phyloP scores from a whole-genome alignment of 345 rosid species.

The Rhizophora mangle region DNA sequence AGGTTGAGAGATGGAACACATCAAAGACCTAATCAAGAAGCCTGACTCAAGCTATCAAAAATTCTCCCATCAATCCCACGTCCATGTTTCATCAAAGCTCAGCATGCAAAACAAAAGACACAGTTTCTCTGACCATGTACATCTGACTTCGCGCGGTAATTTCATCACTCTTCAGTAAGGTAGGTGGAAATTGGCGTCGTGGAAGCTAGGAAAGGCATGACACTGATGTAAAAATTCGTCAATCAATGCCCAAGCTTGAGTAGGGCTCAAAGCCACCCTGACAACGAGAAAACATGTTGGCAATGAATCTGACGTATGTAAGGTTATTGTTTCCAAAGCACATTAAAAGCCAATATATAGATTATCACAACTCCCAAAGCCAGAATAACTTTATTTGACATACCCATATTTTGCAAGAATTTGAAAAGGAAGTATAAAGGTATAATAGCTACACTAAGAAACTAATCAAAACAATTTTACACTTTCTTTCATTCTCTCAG shows the following conservation, averaged over 20 bases:
- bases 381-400: not conserved
- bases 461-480: not conserved
- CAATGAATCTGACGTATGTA: slow-evolving; percentile 27
- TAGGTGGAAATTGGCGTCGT: not conserved
- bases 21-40: slow-evolving; percentile 7
- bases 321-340: slow-evolving; percentile 12
- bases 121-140: not conserved
- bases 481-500: no score
- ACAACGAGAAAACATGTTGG: slow-evolving; percentile 19
- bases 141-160: not conserved
- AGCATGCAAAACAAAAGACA: not conserved
- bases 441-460: not conserved
- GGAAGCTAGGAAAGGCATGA: slow-evolving; percentile 6
- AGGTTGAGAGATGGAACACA: no score
- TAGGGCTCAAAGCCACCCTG: slow-evolving; percentile 83
- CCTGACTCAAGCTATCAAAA: slow-evolving; percentile 9
- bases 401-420: not conserved
- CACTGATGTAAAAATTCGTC: slow-evolving; percentile 22
- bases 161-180: not conserved
- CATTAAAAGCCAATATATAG: not conserved
- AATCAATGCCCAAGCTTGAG: slow-evolving; percentile 82
- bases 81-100: not conserved
- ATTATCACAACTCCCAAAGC: slow-evolving; percentile 3
- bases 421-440: not conserved
- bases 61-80: not conserved